A percentile compares a stretch with the other conserved stretches of the same genome.
phyloP scores from a whole-genome alignment of 495 filamentous ascomycete genomes.

The Penicillium crystallinum region DNA sequence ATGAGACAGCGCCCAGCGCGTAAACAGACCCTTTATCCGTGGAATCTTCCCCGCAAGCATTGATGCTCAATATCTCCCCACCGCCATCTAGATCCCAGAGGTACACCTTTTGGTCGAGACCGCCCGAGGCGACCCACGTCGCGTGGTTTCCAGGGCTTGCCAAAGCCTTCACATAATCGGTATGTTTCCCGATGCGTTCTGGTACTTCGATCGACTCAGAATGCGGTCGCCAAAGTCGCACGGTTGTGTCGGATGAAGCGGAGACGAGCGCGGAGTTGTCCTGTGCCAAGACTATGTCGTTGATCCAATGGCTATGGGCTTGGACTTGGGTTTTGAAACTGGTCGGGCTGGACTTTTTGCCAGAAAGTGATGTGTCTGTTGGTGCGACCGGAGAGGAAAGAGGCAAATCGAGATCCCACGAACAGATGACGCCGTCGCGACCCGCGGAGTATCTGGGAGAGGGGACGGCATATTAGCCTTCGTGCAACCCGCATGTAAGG shows the following conservation, averaged over 20 bases:
- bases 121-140: slow-evolving; percentile 94
- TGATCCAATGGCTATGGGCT: slow-evolving; percentile 98
- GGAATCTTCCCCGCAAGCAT: slow-evolving; percentile 70
- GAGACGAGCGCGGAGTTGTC: slow-evolving; percentile 82
- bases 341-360: slow-evolving; percentile 40
- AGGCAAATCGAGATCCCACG: slow-evolving; percentile 76
- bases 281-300: slow-evolving; percentile 85
- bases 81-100: slow-evolving; percentile 89
- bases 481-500: slow-evolving; percentile 12
- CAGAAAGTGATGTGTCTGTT: slow-evolving; percentile 28
- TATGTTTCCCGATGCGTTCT: slow-evolving; percentile 83
- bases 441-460: slow-evolving; percentile 82
- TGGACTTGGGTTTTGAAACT: slow-evolving; percentile 88
- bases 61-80: slow-evolving; percentile 79
- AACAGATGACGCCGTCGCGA: slow-evolving; percentile 91
- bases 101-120: slow-evolving; percentile 84
- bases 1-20: slow-evolving; percentile 68
- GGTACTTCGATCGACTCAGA: slow-evolving; percentile 62
- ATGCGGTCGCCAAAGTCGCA: slow-evolving; percentile 91
- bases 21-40: slow-evolving; percentile 93
- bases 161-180: slow-evolving; percentile 92
- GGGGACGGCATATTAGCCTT: slow-evolving; percentile 18
- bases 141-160: slow-evolving; percentile 67
- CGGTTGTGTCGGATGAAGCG: slow-evolving; percentile 90
- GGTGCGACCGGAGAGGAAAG: slow-evolving; percentile 31